A percentile compares a stretch with the other conserved stretches of the same genome.
Evolutionary conservation across 2,329 filamentous ascomycete genomes (phyloP).

Genomic region (Mariannaea elegans): DNA sequence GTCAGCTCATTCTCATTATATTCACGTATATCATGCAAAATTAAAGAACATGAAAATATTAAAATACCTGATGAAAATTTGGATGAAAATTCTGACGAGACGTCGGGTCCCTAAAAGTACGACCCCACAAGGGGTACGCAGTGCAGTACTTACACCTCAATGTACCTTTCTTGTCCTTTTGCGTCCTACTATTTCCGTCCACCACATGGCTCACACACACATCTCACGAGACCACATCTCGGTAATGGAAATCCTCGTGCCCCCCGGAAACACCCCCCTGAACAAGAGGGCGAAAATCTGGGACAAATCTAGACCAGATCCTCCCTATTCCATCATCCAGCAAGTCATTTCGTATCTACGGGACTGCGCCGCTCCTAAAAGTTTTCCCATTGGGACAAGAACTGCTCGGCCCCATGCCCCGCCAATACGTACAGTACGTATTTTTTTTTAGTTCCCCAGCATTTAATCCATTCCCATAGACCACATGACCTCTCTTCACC

Average conservation of each 20-base stretch:
- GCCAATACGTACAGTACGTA: not conserved
- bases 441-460: slow-evolving; percentile 6
- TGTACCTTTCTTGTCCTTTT: slow-evolving; percentile 7
- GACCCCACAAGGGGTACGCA: not conserved
- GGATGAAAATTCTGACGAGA: not conserved
- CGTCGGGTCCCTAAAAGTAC: not conserved
- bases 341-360: slow-evolving; percentile 4
- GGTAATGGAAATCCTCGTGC: slow-evolving; percentile 19
- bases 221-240: slow-evolving; percentile 27
- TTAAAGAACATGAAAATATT: not conserved
- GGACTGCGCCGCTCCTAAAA: slow-evolving; percentile 7
- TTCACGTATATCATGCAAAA: not conserved
- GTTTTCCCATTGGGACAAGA: not conserved
- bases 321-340: slow-evolving; percentile 3
- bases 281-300: slow-evolving; percentile 17
- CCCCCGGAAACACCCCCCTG: slow-evolving; percentile 11
- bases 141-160: not conserved
- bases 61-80: not conserved
- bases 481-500: slow-evolving; percentile 34
- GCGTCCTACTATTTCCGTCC: slow-evolving; percentile 34
- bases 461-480: slow-evolving; percentile 2
- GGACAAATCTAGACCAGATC: slow-evolving; percentile 21
- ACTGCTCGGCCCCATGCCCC: slow-evolving; percentile 3
- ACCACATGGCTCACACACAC: slow-evolving; percentile 31
- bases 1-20: slow-evolving; percentile 1